Conservation (phyloP, 2,329 filamentous ascomycete species). For the Aquanectria penicillioides region DNA sequence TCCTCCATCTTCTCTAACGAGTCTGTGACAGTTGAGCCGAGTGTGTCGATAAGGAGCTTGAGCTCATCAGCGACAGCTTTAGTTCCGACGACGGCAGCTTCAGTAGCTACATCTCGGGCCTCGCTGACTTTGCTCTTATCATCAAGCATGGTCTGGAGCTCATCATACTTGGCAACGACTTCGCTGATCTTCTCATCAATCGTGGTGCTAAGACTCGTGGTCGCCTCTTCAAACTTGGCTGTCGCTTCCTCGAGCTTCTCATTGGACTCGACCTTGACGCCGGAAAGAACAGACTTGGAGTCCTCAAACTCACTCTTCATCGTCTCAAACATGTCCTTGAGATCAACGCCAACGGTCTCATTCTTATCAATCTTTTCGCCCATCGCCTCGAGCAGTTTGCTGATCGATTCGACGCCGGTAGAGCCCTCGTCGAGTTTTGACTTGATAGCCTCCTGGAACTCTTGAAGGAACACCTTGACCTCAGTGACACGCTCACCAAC, state of each 20-base stretch:
- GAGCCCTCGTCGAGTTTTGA: constrained; percentile 80
- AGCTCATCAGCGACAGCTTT: constrained; percentile 89
- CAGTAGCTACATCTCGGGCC: constrained; percentile 76
- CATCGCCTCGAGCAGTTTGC: constrained; percentile 74
- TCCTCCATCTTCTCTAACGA: constrained; percentile 87
- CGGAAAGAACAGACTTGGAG: constrained; percentile 80
- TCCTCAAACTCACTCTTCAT: constrained; percentile 91
- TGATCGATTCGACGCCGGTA: constrained; percentile 76
- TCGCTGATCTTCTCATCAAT: constrained; percentile 76
- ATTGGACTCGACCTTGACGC: constrained; percentile 83
- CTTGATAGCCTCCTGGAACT: constrained; percentile 81
- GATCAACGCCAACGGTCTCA: constrained; percentile 66
- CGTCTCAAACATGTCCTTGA: constrained; percentile 77
- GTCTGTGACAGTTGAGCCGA: constrained; percentile 82
- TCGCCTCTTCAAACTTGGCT: constrained; percentile 68
- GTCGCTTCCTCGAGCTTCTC: constrained; percentile 74
- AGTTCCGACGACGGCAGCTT: constrained; percentile 77
- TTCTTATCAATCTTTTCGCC: constrained; percentile 71
- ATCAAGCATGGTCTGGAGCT: constrained; percentile 79
- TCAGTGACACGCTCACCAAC: constrained; percentile 82
- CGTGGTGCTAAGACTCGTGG: constrained; percentile 63
- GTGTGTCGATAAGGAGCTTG: constrained; percentile 84
- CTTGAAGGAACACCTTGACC: constrained; percentile 80
- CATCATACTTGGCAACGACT: constrained; percentile 87
- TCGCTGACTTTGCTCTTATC: constrained; percentile 79